Evolutionary conservation across 805 yeast genomes (phyloP), one percentile per base, ranked within the genome.

Genomic region (Schizosaccharomyces osmophilus): DNA sequence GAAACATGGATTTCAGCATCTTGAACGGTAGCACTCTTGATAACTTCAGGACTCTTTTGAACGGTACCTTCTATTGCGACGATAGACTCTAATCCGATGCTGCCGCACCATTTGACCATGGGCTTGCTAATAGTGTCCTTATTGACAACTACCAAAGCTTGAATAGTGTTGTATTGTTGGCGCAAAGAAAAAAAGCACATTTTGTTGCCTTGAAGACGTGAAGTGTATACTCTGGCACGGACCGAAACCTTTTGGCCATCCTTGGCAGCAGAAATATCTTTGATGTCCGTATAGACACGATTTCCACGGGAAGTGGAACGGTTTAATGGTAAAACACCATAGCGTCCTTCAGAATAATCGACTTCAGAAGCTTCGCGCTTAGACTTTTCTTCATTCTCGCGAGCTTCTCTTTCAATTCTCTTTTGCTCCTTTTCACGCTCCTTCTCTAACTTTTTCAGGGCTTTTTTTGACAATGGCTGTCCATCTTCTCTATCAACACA

Each of bases 41-140:
- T 82, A 63, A 82, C 81, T 70, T 87, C 97, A 26, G 82, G 88
- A 61, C 90, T 88, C 68, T 87, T 87, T 66, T 74, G 81, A 55
- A 90, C 90, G 26, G 73, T 71, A 73, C 98, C 99, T 68, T 83
- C 82, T 36, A 93, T 95, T 60, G 93, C 75, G 17, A 93, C 97
- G 73, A 93, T 90, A 59, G 93, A 81, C 75, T 93, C 99, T 67
- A 86, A 78, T 70, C 82, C 85, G 70, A 93, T 79, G 43, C 85
- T 75, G 48, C 90, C 86, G 32, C 88, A 84, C 95, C 96, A 93
- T 75, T 93, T 93, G 66, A 89, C 95, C 90, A 93, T 85, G 72
- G 85, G 95, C 75, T 93, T 93, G 61, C 95, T 85, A 59, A 93
- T 78, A 58, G 83, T 74, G 64, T 82, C 82, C 68, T 81, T 80